Percentiles rank a stretch among this genome's conserved stretches.
Conservation (phyloP, 768 basidiomycete species). For the Mycena floridula region DNA sequence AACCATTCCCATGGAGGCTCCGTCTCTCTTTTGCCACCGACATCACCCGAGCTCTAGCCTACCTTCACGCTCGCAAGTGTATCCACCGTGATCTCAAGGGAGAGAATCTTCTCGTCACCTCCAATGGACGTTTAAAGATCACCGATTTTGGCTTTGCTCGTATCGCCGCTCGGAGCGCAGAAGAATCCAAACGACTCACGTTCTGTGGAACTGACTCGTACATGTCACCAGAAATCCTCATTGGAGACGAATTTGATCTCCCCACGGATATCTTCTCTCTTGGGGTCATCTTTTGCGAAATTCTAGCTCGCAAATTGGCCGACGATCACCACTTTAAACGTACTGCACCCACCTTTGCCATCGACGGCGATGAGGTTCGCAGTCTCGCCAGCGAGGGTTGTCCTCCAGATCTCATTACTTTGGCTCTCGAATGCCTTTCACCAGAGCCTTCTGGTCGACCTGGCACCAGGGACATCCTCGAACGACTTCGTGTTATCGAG, state of each 20-base stretch:
- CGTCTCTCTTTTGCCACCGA: constrained; percentile 94
- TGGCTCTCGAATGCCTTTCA: constrained; percentile 74
- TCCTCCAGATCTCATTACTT: constrained; percentile 68
- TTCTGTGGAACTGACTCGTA: constrained; percentile 91
- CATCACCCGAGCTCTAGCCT: constrained; percentile 91
- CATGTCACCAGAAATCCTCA: constrained; percentile 94
- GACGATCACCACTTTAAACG: constrained; percentile 79
- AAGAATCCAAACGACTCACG: constrained; percentile 80
- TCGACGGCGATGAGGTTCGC: constrained; percentile 71
- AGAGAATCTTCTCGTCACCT: constrained; percentile 92
- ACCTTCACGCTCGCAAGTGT: constrained; percentile 90
- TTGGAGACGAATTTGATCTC: constrained; percentile 88
- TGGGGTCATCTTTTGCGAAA: constrained; percentile 91
- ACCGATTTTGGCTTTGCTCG: constrained; percentile 99
- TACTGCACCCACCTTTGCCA: constrained; percentile 67
- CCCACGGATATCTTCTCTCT: constrained; percentile 94
- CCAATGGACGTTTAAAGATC: constrained; percentile 92
- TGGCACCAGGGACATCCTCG: constrained; percentile 72
- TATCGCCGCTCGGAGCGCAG: constrained; percentile 87
- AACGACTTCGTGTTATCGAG: constrained; percentile 75
- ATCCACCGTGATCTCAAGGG: constrained; percentile 93
- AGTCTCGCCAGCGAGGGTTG: constrained; percentile 64
- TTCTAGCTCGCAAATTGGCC: constrained; percentile 77
- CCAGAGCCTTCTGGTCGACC: constrained; percentile 67
- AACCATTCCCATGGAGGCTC: constrained; percentile 89